phyloP scores from a whole-genome alignment of 352 stramenopile species.

The Pelagophyceae sp. region DNA sequence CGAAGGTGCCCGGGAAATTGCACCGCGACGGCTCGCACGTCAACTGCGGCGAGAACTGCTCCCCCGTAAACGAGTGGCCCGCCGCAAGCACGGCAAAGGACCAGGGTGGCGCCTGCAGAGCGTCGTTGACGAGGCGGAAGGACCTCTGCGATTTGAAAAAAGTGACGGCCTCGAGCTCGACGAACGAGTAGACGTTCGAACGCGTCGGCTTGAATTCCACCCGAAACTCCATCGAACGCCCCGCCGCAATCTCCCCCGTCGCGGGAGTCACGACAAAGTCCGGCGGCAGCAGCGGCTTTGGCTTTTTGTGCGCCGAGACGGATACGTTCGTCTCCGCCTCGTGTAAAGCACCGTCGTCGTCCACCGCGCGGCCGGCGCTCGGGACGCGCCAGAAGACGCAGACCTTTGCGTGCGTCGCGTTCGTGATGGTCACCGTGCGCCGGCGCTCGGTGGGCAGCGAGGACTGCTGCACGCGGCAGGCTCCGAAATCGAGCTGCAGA shows the following conservation, averaged over 20 bases:
- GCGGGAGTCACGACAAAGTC: slow-evolving; percentile 63
- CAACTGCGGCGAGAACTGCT: slow-evolving; percentile 78
- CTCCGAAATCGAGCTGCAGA: slow-evolving; percentile 64
- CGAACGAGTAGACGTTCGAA: slow-evolving; percentile 73
- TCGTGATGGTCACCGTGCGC: slow-evolving; percentile 63
- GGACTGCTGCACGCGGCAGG: slow-evolving; percentile 29
- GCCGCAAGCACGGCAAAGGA: slow-evolving; percentile 56
- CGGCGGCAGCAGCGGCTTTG: slow-evolving; percentile 6
- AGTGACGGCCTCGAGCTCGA: slow-evolving; percentile 70
- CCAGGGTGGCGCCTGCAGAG: slow-evolving; percentile 78
- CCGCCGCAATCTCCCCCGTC: slow-evolving; percentile 62
- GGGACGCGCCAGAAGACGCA: slow-evolving; percentile 27
- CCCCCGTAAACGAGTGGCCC: slow-evolving; percentile 72
- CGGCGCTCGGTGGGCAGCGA: slow-evolving; percentile 52
- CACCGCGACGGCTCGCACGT: slow-evolving; percentile 43
- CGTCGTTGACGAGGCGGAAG: slow-evolving; percentile 80
- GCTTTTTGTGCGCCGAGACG: too few species aligned
- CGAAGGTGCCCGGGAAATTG: slow-evolving; percentile 68
- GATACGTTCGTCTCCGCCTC: slow-evolving; percentile 7
- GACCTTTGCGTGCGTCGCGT: slow-evolving; percentile 74
- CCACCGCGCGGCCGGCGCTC: slow-evolving; percentile 5
- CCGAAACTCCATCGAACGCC: slow-evolving; percentile 59
- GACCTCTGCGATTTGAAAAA: slow-evolving; percentile 82
- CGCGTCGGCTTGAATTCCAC: slow-evolving; percentile 63
- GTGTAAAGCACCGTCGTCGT: background rate